Conservation (phyloP, 495 filamentous ascomycete species). For the Neurospora tetraspora region DNA sequence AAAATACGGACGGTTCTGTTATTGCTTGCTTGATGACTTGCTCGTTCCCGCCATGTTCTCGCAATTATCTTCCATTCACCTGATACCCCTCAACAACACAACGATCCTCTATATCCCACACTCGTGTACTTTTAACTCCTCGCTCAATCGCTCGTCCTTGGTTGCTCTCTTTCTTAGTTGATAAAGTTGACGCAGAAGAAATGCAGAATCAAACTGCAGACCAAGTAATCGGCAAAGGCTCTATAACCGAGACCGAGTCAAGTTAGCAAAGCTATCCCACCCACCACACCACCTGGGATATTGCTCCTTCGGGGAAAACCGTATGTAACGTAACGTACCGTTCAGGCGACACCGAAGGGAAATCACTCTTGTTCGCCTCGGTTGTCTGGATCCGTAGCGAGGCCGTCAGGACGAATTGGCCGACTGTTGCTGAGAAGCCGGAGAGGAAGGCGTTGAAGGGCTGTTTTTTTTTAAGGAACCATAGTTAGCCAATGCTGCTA, state of each 20-base stretch:
- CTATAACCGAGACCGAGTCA: slow-evolving; percentile 15
- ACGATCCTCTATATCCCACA: neutral
- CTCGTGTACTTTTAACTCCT: slow-evolving; percentile 3
- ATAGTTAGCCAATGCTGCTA: neutral
- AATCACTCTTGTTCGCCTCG: slow-evolving; percentile 60
- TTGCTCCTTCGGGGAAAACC: neutral
- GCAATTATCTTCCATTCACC: neutral
- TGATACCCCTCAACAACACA: neutral
- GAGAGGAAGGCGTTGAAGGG: slow-evolving; percentile 98
- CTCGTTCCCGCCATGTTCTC: neutral
- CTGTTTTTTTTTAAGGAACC: slow-evolving; percentile 31
- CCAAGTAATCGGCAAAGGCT: slow-evolving; percentile 94
- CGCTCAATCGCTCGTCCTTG: neutral
- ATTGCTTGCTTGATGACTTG: neutral
- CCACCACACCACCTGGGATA: too few species aligned
- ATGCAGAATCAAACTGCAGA: slow-evolving; percentile 89
- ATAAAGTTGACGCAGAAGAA: slow-evolving; percentile 99
- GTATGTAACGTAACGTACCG: slow-evolving; percentile 36
- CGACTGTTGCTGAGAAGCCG: slow-evolving; percentile 89
- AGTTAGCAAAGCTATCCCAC: too few species aligned
- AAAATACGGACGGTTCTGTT: neutral
- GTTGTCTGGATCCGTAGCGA: slow-evolving; percentile 88
- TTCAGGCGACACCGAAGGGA: slow-evolving; percentile 58
- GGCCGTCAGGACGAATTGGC: slow-evolving; percentile 81
- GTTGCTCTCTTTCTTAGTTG: slow-evolving; percentile 50